Evolutionary conservation across 306 rosid species (phyloP), one percentile per base, ranked within the genome.

Genomic region (Rosa multiflora): DNA sequence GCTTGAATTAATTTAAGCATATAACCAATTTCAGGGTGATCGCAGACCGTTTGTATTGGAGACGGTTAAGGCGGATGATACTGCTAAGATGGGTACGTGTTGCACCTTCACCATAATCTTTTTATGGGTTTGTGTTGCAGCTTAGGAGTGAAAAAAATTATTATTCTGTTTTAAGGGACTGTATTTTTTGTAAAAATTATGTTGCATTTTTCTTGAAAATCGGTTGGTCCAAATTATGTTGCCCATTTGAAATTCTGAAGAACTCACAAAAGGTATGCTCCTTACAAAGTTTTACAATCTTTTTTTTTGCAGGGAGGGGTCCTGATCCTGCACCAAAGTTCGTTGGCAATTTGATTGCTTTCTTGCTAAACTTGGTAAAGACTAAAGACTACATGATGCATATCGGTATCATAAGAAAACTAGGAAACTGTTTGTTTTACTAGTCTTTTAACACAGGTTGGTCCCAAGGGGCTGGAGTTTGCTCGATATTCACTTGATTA

Each of bases 401-500:
- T 82, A 64, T 62, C 10, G 40, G 44, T 51, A 71, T 35, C 35
- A 29, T 59, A 43, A 18, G 68, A 74, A 35, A 46, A 77, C 72
- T 10, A 2, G 26, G 21, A 40, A 67, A 26, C 26, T 47, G 32
- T 52, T 79, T 66, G 67, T 58, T 73, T 84, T 43, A 81, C 55
- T 78, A 71, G 85, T 74, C 76, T 51, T 70, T 56, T 35, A 61
- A 61, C 72, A 76, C 85, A 95, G 98, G 76, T 95, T 80, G 99
- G 99, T 73, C 98, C 98, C 20, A 94, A 90, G 81, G 98, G 99
- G 73, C 84, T 95, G 80, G 97, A 95, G 81, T 95, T 95, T 70
- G 99, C 98, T 47, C 97, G 98, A 17, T 95, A 92, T 81, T 95
- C 99, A 35, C 97, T 92, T 47, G 99, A 94, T 85, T 94, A 94